These are phyloP conservation scores for Dovyalis caffra DNA, from an alignment of 345 rosid genomes.

Conservation along the genomic window DNA sequence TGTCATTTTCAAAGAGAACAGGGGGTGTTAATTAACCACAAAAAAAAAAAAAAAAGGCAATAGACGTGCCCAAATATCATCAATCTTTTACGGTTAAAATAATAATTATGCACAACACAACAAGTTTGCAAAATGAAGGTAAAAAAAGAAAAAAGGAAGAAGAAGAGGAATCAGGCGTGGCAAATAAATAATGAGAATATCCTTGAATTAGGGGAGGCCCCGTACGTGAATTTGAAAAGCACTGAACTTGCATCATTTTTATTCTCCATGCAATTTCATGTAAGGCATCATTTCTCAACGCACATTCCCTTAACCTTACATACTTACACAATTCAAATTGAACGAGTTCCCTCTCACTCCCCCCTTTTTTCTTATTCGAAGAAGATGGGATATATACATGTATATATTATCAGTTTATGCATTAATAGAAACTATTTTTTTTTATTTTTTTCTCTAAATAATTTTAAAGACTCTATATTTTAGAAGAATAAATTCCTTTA, in stretches of 20 bases:
- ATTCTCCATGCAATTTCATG: slow-evolving; percentile 51
- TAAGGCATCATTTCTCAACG: slow-evolving; percentile 37
- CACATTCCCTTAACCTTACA: slow-evolving; percentile 11
- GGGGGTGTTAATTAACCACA: slow-evolving; percentile 22
- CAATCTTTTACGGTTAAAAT: slow-evolving; percentile 33
- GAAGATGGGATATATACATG: no score
- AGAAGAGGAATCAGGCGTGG: slow-evolving; percentile 64
- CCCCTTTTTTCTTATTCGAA: not conserved
- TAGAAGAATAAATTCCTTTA: no score
- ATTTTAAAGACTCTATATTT: no score
- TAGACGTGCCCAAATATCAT: slow-evolving; percentile 48
- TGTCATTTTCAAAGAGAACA: not conserved
- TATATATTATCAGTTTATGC: no score
- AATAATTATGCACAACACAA: slow-evolving; percentile 35
- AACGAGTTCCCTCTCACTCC: slow-evolving; percentile 15
- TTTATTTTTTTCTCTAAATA: no score
- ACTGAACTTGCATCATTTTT: slow-evolving; percentile 47
- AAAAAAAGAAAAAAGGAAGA: not conserved
- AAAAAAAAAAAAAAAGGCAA: not conserved
- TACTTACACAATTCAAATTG: slow-evolving; percentile 14
- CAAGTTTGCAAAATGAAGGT: slow-evolving; percentile 9
- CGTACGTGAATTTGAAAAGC: slow-evolving; percentile 47
- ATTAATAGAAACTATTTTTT: no score
- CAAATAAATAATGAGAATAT: slow-evolving; percentile 53
- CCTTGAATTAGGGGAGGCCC: slow-evolving; percentile 48